Evolutionary conservation across 306 rosid genomes (phyloP), one percentile per base, ranked within the genome.

Genomic region (Lathyrus aphaca): DNA sequence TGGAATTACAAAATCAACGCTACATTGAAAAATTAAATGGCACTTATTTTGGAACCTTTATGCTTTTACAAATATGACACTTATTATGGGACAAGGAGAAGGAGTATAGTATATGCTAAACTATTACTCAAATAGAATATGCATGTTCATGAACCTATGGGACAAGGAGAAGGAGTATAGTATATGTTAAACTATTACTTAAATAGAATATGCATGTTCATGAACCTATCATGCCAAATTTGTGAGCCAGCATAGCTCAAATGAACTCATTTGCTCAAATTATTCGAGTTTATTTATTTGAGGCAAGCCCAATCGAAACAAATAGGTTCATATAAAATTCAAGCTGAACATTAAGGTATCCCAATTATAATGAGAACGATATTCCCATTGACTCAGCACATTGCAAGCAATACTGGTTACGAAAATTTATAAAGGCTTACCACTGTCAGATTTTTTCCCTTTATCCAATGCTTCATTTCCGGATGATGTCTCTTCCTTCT

Each of bases 401-500:
- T 42, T 53, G 55, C 35, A 35, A 53, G 39, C 44, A 79, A 39
- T 61, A 37, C 16, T 42, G 56, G n/a, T 57, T 46, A 69, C 43
- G 53, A 57, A 60, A 82, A 39, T 44, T 70, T 13, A 44, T 43
- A 67, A 66, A 79, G 67, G 57, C 78, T 55, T 80, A 86, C 88
- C 86, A 48, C 57, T 78, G 70, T 67, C 79, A 42, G 81, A 69
- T 69, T 82, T 87, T 65, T 84, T 81, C 69, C 54, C 89, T 66
- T 60, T 71, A 50, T 74, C 82, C 14, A 66, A 55, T 43, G 75
- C 83, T 68, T 73, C 84, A 64, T 56, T 82, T 76, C 2, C 80
- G 73, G 78, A 71, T 63, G 69, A 69, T 9, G 69, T 46, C 79
- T 77, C 91, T 57, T 40, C 95, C 71, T 81, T 82, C 84, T 82